phyloP scores from a whole-genome alignment of 2,329 filamentous ascomycete genomes.

The Ophiocordyceps camponoti-saundersi region DNA sequence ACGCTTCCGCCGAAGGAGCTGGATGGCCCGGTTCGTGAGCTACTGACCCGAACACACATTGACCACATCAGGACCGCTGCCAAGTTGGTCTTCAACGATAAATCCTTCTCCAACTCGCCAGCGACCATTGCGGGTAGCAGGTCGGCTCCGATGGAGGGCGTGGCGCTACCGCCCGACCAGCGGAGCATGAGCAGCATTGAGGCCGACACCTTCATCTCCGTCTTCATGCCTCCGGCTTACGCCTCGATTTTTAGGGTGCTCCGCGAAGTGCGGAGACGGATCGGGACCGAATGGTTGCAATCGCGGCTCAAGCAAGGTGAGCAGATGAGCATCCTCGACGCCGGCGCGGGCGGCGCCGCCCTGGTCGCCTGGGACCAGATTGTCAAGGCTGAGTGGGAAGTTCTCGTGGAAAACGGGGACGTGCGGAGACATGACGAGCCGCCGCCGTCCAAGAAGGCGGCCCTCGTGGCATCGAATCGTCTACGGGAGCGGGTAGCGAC shows the following conservation, averaged over 20 bases:
- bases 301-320: constrained; percentile 40
- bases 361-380: constrained; percentile 65
- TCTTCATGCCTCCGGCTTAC: constrained; percentile 54
- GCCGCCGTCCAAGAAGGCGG: constrained; percentile 62
- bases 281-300: constrained; percentile 55
- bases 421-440: constrained; percentile 25
- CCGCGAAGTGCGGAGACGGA: constrained; percentile 55
- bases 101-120: background rate
- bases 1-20: constrained; percentile 56
- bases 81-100: background rate
- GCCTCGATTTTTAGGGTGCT: constrained; percentile 49
- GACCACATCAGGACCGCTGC: constrained; percentile 41
- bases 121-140: background rate
- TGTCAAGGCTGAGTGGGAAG: constrained; percentile 63
- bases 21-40: constrained; percentile 47
- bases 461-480: constrained; percentile 59
- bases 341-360: constrained; percentile 56
- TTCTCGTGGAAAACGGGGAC: constrained; percentile 38
- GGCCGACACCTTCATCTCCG: constrained; percentile 54
- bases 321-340: constrained; percentile 52
- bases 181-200: constrained; percentile 58
- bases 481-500: constrained; percentile 59
- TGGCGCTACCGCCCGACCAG: constrained; percentile 47
- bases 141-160: constrained; percentile 39
- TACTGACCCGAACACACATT: constrained; percentile 51